Evolutionary conservation across 2,329 filamentous ascomycete species (phyloP).

Genomic region (Zarea fungicola): DNA sequence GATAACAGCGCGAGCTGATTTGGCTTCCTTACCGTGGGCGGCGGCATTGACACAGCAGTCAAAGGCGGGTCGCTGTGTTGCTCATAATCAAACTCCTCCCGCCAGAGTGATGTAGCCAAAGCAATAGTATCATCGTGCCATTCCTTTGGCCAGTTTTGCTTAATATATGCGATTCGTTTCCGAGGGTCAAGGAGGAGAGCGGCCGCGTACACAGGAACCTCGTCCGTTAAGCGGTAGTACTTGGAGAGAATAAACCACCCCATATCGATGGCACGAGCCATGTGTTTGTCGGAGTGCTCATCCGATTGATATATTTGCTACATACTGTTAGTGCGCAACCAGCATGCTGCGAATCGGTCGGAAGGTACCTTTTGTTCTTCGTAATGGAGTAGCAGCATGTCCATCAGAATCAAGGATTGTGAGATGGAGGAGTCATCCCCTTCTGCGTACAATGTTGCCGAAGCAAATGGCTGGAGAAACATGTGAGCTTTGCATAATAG

Average conservation of each 20-base stretch:
- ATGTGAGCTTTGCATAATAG: background rate
- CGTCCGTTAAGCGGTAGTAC: background rate
- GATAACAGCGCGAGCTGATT: background rate
- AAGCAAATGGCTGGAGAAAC: slow-evolving; percentile 3
- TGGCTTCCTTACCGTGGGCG: background rate
- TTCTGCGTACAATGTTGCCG: background rate
- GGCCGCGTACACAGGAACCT: background rate
- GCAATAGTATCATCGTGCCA: background rate
- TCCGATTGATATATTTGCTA: no score
- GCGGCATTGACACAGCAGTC: background rate
- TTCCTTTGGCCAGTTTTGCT: background rate
- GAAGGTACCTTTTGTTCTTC: background rate
- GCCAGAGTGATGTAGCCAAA: background rate
- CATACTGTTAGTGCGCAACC: no score
- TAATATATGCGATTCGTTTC: background rate
- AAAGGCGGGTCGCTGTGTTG: no score
- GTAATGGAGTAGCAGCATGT: background rate
- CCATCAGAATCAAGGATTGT: background rate
- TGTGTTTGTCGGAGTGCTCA: background rate
- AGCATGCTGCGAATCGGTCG: no score
- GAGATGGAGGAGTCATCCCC: background rate
- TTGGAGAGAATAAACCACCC: background rate
- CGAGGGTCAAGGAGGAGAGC: background rate
- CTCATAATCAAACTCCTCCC: no score
- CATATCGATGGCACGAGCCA: background rate